Base-by-base conservation (phyloP, 163 green algal species). In the Picocystis sp. region DNA sequence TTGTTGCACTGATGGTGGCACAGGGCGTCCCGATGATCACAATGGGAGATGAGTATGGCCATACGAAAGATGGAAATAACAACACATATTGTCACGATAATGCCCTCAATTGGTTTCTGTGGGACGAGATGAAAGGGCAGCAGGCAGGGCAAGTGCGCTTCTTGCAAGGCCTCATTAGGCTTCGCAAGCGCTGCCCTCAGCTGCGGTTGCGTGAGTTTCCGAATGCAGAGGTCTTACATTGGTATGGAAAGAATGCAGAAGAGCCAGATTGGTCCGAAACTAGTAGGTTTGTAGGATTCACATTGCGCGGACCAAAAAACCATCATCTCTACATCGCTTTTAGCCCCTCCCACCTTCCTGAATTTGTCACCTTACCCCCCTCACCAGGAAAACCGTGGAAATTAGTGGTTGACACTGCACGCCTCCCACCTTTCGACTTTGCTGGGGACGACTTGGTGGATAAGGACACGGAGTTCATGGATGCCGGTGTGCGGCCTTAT, bases 1-100 rank as follows among this genome's bases (percentile, higher is more conserved):
- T 74, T 23, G 48, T 75, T 1, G 83, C 82, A 21, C 79, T 98
- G 59, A 73, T 98, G 64, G 57, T 98, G 55, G 72, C 82, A 0
- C 78, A 93, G 56, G 89, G 89, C 15, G 77, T 94, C 34, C 91
- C 91, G 50, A 98, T 99, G 91, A 63, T 99, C 2, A 64, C 79
- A 29, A 95, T 95, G 89, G 91, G 91, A 1, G 91, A 99, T 61
- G 91, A 99, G 76, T 97, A 93, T 62, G 84, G 83, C 1, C 91
- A 97, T 74, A 76, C 65, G 46, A 76, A 84, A 63, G 67, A 47
- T 14, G 80, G 80, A 53, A 78, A 78, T 52, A 78, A 78, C 57
- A 78, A 78, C 58, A 72, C 70, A 17, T 94, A 93, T 70, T 94
- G 84, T 71, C 81, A 91, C 58, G 76, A 86, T 70, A 70, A 50